A percentile compares a stretch with the other conserved stretches of the same genome.
Conservation (phyloP, 2,329 filamentous ascomycete species). For the Epichloe hybrida region DNA sequence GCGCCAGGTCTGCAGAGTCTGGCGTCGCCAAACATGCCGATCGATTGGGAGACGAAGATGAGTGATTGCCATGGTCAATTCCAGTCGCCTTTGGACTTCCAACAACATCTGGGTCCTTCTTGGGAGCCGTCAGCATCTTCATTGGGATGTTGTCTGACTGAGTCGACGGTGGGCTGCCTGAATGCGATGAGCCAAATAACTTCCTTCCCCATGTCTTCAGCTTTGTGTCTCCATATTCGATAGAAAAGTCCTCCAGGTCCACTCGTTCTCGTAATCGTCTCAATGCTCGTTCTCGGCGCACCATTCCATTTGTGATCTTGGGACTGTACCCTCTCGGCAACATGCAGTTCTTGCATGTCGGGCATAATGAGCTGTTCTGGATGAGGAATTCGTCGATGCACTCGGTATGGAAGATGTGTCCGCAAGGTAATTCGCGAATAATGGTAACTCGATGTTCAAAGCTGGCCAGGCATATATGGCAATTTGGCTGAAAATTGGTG, state of each 20-base stretch:
- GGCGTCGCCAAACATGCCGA: conserved; percentile 6
- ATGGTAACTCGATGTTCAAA: conserved; percentile 56
- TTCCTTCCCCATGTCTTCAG: conserved; percentile 23
- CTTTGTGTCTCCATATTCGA: conserved; percentile 21
- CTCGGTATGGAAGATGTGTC: conserved; percentile 84
- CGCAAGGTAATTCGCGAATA: conserved; percentile 77
- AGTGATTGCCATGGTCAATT: neutral
- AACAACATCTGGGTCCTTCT: neutral
- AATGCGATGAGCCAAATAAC: conserved; percentile 17
- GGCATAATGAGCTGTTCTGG: conserved; percentile 72
- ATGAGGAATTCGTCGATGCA: conserved; percentile 81
- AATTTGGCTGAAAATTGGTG: conserved; percentile 62
- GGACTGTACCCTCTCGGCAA: conserved; percentile 56
- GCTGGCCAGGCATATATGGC: conserved; percentile 80
- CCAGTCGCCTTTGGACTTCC: conserved; percentile 1
- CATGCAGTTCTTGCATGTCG: conserved; percentile 76
- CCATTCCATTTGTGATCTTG: conserved; percentile 72
- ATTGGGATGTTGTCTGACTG: conserved; percentile 14
- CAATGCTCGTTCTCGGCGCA: conserved; percentile 62
- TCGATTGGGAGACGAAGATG: neutral
- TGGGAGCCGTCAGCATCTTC: conserved; percentile 10
- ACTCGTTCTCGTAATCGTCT: conserved; percentile 44
- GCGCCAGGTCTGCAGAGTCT: conserved; percentile 7
- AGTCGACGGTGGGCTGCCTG: conserved; percentile 6
- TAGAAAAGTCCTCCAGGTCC: conserved; percentile 25